These are phyloP conservation scores for Fusarium sp. DNA, from an alignment of 2,329 filamentous ascomycete genomes.

Conservation along the genomic window DNA sequence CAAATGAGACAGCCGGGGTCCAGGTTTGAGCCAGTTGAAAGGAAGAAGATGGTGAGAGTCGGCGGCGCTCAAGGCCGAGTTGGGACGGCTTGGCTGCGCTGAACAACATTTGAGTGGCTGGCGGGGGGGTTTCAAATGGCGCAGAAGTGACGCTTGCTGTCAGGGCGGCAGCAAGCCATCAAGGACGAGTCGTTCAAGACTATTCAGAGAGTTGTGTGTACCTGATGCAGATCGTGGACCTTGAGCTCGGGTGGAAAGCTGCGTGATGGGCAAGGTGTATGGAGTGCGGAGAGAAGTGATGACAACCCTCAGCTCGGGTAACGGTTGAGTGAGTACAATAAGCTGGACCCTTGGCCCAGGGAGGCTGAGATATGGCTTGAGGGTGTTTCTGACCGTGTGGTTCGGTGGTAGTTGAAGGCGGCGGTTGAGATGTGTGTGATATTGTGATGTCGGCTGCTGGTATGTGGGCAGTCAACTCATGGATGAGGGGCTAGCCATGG, in stretches of 20 bases:
- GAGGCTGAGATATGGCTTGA: slow-evolving; percentile 25
- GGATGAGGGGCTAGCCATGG: slow-evolving; percentile 42
- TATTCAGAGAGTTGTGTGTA: slow-evolving; percentile 33
- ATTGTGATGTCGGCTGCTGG: slow-evolving; percentile 29
- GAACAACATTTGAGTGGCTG: slow-evolving; percentile 36
- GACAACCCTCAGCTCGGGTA: slow-evolving; percentile 8
- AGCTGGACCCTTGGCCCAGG: slow-evolving; percentile 11
- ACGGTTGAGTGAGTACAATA: slow-evolving; percentile 17
- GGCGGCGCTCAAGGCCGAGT: slow-evolving; percentile 18
- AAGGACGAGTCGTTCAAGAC: slow-evolving; percentile 17
- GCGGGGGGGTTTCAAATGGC: slow-evolving; percentile 33
- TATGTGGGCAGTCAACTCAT: slow-evolving; percentile 45
- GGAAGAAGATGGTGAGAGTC: slow-evolving; percentile 21
- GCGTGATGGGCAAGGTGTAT: neutral
- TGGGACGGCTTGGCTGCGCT: slow-evolving; percentile 23
- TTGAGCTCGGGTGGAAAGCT: neutral
- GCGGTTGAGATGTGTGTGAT: slow-evolving; percentile 40
- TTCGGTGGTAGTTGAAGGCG: slow-evolving; percentile 15
- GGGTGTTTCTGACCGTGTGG: slow-evolving; percentile 6
- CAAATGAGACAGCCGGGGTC: slow-evolving; percentile 17
- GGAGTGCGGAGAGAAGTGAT: neutral
- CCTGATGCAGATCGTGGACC: slow-evolving; percentile 22
- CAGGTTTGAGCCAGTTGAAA: slow-evolving; percentile 12
- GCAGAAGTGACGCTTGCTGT: slow-evolving; percentile 33
- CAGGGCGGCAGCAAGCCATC: slow-evolving; percentile 27